Evolutionary conservation across 768 basidiomycete species (phyloP).

Genomic region (Lentinula sp.): DNA sequence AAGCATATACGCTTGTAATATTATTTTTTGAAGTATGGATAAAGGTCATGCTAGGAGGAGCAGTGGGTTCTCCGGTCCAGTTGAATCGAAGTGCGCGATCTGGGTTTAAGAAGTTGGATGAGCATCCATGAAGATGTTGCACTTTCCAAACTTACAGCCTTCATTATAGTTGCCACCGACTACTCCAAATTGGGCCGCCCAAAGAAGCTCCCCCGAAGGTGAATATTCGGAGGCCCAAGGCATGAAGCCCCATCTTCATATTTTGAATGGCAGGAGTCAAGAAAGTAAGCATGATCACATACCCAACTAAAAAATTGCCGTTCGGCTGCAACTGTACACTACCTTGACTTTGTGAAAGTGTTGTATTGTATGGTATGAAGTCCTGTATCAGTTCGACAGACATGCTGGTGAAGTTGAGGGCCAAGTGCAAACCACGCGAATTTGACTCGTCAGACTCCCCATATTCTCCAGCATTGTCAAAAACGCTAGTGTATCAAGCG

Average conservation of each 20-base stretch:
- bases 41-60: slow-evolving; percentile 8
- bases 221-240: slow-evolving; percentile 2
- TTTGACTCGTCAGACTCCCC: not conserved
- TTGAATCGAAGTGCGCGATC: slow-evolving; percentile 5
- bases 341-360: slow-evolving; percentile 1
- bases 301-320: slow-evolving; percentile 2
- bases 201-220: not conserved
- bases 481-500: not conserved
- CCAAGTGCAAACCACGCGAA: slow-evolving; percentile 4
- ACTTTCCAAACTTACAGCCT: not conserved
- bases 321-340: slow-evolving; percentile 8
- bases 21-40: not conserved
- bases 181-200: slow-evolving; percentile 2
- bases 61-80: slow-evolving; percentile 11
- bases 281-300: not conserved
- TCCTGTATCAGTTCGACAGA: not conserved
- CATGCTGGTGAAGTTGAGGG: slow-evolving; percentile 4
- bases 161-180: not conserved
- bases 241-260: not conserved
- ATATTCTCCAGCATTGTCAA: not conserved
- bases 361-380: not conserved
- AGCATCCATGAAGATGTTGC: not conserved
- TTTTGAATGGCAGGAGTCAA: not conserved
- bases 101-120: not conserved
- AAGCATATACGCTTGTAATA: slow-evolving; percentile 10